phyloP scores from a whole-genome alignment of 1,284 basidiomycete species.

The Amylostereum areolatum region DNA sequence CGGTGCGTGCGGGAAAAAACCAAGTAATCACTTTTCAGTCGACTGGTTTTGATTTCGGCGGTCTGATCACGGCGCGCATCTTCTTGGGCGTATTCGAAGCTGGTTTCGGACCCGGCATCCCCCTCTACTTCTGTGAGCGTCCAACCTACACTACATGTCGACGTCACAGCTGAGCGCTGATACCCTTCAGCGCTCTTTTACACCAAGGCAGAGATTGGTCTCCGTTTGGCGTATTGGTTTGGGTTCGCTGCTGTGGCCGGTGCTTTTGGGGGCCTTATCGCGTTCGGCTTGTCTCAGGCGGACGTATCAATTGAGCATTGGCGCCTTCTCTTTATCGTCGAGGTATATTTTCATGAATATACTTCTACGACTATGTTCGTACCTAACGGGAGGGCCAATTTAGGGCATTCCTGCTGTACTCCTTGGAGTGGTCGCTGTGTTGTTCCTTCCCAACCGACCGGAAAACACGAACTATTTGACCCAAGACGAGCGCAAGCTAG shows the following conservation, averaged over 20 bases:
- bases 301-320: slow-evolving; percentile 48
- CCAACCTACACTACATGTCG: background rate
- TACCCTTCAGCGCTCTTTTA: slow-evolving; percentile 59
- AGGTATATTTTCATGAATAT: slow-evolving; percentile 31
- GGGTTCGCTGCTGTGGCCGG: slow-evolving; percentile 76
- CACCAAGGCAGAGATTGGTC: slow-evolving; percentile 65
- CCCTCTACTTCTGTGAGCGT: slow-evolving; percentile 63
- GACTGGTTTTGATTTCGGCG: slow-evolving; percentile 48
- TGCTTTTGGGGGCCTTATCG: slow-evolving; percentile 71
- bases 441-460: slow-evolving; percentile 72
- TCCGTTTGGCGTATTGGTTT: slow-evolving; percentile 73
- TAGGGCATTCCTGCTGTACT: slow-evolving; percentile 63
- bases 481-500: slow-evolving; percentile 68
- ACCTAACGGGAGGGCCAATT: background rate
- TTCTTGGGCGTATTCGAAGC: slow-evolving; percentile 68
- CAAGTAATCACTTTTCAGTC: slow-evolving; percentile 34
- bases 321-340: slow-evolving; percentile 74
- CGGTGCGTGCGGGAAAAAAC: background rate
- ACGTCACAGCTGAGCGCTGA: background rate
- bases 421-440: slow-evolving; percentile 59
- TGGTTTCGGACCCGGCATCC: slow-evolving; percentile 67
- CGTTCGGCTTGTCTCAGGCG: slow-evolving; percentile 62
- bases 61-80: slow-evolving; percentile 53
- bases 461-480: slow-evolving; percentile 68
- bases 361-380: background rate